These are phyloP conservation scores for Mortierella hygrophila DNA, from an alignment of 192 early-diverging fungal species.

Conservation along the genomic window DNA sequence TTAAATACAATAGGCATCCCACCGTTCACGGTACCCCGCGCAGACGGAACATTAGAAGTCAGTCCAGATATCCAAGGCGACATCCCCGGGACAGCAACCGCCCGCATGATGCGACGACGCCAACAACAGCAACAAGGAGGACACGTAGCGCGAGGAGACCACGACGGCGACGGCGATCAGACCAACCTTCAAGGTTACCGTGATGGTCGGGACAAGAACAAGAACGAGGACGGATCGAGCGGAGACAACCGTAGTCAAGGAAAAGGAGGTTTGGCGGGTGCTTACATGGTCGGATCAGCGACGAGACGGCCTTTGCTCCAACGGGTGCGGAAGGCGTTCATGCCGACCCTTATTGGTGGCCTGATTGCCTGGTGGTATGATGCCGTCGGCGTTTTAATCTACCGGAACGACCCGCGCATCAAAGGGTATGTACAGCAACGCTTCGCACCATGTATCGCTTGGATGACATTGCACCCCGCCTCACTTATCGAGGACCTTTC, in stretches of 20 bases:
- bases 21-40: slow-evolving; percentile 47
- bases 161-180: slow-evolving; percentile 46
- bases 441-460: no score
- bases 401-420: slow-evolving; percentile 39
- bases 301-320: slow-evolving; percentile 24
- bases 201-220: slow-evolving; percentile 22
- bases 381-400: slow-evolving; percentile 35
- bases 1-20: slow-evolving; percentile 29
- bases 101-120: slow-evolving; percentile 38
- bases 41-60: slow-evolving; percentile 43
- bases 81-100: slow-evolving; percentile 8
- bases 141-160: slow-evolving; percentile 16
- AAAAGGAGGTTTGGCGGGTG: background rate
- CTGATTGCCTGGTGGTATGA: slow-evolving; percentile 47
- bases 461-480: no score
- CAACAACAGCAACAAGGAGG: slow-evolving; percentile 15
- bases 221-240: background rate
- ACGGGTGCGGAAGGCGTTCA: slow-evolving; percentile 23
- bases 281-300: slow-evolving; percentile 3
- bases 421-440: slow-evolving; percentile 34
- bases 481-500: background rate
- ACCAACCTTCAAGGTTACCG: slow-evolving; percentile 43
- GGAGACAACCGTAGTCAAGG: background rate
- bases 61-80: slow-evolving; percentile 15
- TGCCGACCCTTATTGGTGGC: slow-evolving; percentile 24